Base-by-base conservation (phyloP, 1,139 yeast genomes). In the Blastobotrys capitulatus region DNA sequence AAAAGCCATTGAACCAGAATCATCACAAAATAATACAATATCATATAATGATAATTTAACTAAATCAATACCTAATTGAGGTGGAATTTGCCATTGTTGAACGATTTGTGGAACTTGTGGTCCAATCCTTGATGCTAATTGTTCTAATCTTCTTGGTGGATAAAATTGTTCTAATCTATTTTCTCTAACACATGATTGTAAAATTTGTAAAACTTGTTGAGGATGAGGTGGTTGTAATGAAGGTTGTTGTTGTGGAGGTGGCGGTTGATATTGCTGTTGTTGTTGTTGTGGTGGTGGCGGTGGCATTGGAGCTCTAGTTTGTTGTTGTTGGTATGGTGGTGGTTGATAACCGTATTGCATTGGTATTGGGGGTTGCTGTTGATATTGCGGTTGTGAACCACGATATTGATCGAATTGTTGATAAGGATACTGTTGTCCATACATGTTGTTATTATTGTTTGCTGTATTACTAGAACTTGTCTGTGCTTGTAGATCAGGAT, bases 1-100 rank as follows among this genome's bases (percentile, higher is more conserved):
- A 51, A 65, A 64, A 2, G 67, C 59, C 69, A 66, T 65, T 29
- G 68, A 63, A 6, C 69, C 69, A 8, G 68, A 64, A 49, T 66
- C 69, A 45, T 66, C 69, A 29, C 64, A 62, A 46, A 57, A 65
- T 18, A 66, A 51, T 29, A 66, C 62, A 49, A 66, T 60, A 50
- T 66, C 69, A 52, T 65, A 66, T 10, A 66, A 58, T 8, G 69
- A 64, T 35, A 66, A 55, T 7, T 65, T 59, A 35, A 62, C 62
- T 19, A 63, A 50, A 49, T 65, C 69, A 27, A 56, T 58, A 10
- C 68, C 68, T 42, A 65, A 52, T 52, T 65, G 68, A 53, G 56
- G 54, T 7, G 68, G 68, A 37, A 65, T 56, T 10, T 56, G 49
- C 69, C 69, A 65, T 19, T 50, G 52, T 40, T 57, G 58, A n/a